A percentile compares a stretch with the other conserved stretches of the same genome.
Evolutionary conservation across 2,329 filamentous ascomycete genomes (phyloP).

Genomic region (Geosmithia morbida): DNA sequence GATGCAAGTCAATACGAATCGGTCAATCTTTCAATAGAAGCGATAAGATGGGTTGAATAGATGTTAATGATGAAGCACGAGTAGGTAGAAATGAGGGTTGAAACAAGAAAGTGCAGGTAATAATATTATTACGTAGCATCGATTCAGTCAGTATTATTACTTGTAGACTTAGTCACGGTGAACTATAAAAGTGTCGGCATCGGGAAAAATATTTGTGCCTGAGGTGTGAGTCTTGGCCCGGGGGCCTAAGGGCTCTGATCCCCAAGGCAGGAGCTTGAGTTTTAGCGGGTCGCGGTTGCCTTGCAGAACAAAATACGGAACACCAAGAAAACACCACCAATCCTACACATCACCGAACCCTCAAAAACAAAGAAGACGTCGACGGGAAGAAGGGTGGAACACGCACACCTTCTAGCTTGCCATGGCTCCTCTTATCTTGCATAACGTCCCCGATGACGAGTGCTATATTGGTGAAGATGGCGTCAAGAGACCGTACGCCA

Average conservation of each 20-base stretch:
- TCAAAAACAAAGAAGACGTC: not conserved
- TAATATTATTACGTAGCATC: too few relatives aligned
- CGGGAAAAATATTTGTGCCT: not conserved
- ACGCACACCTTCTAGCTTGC: not conserved
- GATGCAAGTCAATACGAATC: not conserved
- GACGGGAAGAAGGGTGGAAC: not conserved
- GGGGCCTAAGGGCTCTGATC: too few relatives aligned
- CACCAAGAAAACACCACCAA: not conserved
- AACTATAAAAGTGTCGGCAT: not conserved
- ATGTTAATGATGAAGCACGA: too few relatives aligned
- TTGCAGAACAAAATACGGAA: not conserved
- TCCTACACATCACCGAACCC: not conserved
- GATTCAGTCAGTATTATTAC: too few relatives aligned
- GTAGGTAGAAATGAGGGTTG: not conserved
- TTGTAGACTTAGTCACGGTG: too few relatives aligned
- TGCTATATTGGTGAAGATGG: slow-evolving; percentile 53
- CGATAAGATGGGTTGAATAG: too few relatives aligned
- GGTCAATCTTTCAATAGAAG: too few relatives aligned
- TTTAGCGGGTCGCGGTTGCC: not conserved
- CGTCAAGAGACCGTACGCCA: slow-evolving; percentile 49
- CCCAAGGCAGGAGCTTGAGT: not conserved
- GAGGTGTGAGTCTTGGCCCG: not conserved
- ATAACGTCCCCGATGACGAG: slow-evolving; percentile 56
- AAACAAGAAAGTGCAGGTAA: not conserved
- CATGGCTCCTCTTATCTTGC: slow-evolving; percentile 52